Base-by-base conservation (phyloP, 2,329 filamentous ascomycete species). In the Diaporthe sp. region DNA sequence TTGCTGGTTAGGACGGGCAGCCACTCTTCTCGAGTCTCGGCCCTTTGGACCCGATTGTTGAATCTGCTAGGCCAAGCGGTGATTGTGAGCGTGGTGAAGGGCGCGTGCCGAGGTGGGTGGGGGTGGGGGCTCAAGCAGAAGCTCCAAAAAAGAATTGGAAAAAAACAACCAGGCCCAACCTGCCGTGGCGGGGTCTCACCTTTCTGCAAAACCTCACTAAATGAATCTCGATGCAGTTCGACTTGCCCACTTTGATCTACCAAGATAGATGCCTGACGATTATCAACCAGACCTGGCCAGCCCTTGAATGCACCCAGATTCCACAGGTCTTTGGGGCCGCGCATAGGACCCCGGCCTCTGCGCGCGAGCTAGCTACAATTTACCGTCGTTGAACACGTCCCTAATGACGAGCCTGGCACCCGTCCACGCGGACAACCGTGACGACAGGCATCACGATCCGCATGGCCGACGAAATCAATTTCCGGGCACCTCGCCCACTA, bases 161-260 rank as follows among this genome's bases (percentile, higher is more conserved):
- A 73, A 58, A 39, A 70, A 71, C 77, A 82, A 81, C 77, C 34
- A 12, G 22, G 28, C 55, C 20, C 49, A 51, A 51, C 8, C 22
- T 51, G 22, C 22, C 15, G 13, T 60, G 61, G 74, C 70, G 72
- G 72, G 75, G 75, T 75, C 68, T 61, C 60, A 75, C 47, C 28
- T 70, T 57, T 7, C 13, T 61, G 68, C 75, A 76, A 58, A 75
- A 5, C 34, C 25, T 53, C 61, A 63, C n/a, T 76, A 72, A 65
- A 75, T 72, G 63, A 53, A 53, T 57, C 37, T n/a, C 20, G 25
- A 4, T 20, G n/a, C 51, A 28, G 13, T n/a, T 20, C 13, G 10
- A 31, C 42, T 42, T 47, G 15, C 25, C 25, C 17, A 22, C 25
- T 13, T 7, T 12, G 25, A 31, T 17, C 9, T 47, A 8, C 49